Percentiles rank a stretch among this genome's conserved stretches.
Evolutionary conservation across 768 basidiomycete genomes (phyloP).

Genomic region (Imleria badia): DNA sequence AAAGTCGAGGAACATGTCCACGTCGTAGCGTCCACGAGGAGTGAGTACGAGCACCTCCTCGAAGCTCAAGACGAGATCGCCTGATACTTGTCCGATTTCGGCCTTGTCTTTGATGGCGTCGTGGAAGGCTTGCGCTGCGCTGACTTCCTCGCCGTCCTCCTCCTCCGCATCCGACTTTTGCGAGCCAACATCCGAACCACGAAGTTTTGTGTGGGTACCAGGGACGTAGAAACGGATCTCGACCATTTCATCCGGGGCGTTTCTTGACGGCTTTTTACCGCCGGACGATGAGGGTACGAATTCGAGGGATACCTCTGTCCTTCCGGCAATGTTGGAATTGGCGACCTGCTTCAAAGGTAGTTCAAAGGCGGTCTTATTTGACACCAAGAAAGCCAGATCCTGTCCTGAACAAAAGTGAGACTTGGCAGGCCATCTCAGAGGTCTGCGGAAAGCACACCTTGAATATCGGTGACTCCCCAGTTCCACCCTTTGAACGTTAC

Average conservation of each 20-base stretch:
- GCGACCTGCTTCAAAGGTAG: conserved; percentile 83
- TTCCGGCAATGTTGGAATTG: conserved; percentile 97
- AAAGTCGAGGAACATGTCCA: conserved; percentile 97
- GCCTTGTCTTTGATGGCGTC: conserved; percentile 96
- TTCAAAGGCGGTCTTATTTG: conserved; percentile 86
- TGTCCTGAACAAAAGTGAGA: conserved; percentile 52
- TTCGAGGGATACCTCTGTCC: conserved; percentile 98
- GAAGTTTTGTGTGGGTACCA: conserved; percentile 63
- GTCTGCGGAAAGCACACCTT: conserved; percentile 53
- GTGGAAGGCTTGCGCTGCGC: conserved; percentile 95
- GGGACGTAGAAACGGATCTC: conserved; percentile 98
- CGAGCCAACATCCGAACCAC: conserved; percentile 70
- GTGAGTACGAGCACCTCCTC: conserved; percentile 94
- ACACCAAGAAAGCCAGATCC: conserved; percentile 89
- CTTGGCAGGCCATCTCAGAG: background rate
- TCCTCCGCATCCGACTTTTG: conserved; percentile 72
- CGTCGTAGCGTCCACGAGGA: conserved; percentile 94
- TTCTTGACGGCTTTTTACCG: conserved; percentile 43
- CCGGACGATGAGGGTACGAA: conserved; percentile 56
- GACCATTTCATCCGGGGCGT: conserved; percentile 77
- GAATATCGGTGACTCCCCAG: conserved; percentile 95
- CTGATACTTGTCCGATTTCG: conserved; percentile 87
- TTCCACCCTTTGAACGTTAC: conserved; percentile 95
- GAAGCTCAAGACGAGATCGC: conserved; percentile 91
- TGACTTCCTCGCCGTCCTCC: conserved; percentile 72